A percentile compares a stretch with the other conserved stretches of the same genome.
These are phyloP conservation scores for Fraxinus floribunda DNA, from an alignment of 305 asterid genomes.

Conservation along the genomic window DNA sequence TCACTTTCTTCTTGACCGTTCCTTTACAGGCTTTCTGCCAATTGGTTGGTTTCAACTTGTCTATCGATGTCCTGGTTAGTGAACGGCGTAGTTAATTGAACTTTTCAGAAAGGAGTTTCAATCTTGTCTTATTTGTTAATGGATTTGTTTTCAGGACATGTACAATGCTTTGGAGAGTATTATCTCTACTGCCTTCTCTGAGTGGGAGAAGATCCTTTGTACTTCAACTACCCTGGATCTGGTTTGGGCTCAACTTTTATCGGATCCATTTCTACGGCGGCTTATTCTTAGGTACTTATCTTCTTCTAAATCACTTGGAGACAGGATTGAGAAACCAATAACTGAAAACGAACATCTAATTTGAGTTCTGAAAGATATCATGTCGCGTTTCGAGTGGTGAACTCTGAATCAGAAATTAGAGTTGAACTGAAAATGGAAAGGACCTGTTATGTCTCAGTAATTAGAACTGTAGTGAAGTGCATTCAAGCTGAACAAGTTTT, in stretches of 20 bases:
- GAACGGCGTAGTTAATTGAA: conserved; percentile 18
- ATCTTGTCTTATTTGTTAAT: conserved; percentile 17
- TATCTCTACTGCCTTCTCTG: conserved; percentile 68
- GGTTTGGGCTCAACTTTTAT: conserved; percentile 92
- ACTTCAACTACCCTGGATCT: conserved; percentile 69
- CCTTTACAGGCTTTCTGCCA: conserved; percentile 92
- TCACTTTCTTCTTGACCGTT: conserved; percentile 86
- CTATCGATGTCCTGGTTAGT: conserved; percentile 58
- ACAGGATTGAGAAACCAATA: background rate
- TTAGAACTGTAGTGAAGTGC: conserved; percentile 5
- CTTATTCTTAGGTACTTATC: conserved; percentile 72
- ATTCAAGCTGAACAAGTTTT: conserved; percentile 8
- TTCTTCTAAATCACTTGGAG: background rate
- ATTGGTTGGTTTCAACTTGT: conserved; percentile 59
- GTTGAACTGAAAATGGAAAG: background rate
- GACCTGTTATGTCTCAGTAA: background rate
- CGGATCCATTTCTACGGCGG: conserved; percentile 84
- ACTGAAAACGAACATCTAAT: background rate
- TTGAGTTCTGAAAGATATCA: background rate
- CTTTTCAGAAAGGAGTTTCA: conserved; percentile 11
- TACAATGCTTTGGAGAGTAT: conserved; percentile 53
- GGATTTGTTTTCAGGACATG: conserved; percentile 49
- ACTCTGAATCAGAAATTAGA: background rate
- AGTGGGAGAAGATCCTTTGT: conserved; percentile 92
- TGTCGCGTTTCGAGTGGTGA: background rate